Percentiles rank a stretch among this genome's conserved stretches.
Conservation (phyloP, 805 yeast species). For the Suhomyces xylopsoci region DNA sequence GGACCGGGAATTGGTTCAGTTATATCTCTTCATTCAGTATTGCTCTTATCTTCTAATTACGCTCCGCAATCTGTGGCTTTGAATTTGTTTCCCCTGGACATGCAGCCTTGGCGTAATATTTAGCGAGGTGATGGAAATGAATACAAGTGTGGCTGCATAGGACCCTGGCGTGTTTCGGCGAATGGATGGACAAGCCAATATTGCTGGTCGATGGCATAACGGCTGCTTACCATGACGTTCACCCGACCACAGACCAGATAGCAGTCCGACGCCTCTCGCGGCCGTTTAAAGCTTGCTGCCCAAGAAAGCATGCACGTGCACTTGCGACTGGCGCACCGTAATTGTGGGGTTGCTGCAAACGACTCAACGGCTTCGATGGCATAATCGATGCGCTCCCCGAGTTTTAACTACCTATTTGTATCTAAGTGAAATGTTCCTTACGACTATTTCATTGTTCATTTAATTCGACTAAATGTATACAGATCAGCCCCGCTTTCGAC, state of each 20-base stretch:
- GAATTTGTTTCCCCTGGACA: background rate
- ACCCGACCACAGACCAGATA: no score
- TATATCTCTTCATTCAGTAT: background rate
- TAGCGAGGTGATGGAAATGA: background rate
- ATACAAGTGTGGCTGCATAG: background rate
- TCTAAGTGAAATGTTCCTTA: background rate
- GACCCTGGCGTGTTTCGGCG: background rate
- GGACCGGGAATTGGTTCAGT: background rate
- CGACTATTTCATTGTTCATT: background rate
- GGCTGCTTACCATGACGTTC: no score
- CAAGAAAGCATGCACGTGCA: background rate
- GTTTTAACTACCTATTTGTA: background rate
- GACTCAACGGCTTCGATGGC: background rate
- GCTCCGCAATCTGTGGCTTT: background rate
- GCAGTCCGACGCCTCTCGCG: background rate
- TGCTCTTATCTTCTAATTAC: background rate
- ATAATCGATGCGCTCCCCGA: background rate
- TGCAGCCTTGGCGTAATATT: background rate
- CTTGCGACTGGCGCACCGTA: background rate
- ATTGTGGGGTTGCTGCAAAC: background rate
- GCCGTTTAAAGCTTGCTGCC: background rate
- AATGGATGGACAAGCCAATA: background rate
- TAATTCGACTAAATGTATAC: background rate
- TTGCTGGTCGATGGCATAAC: background rate
- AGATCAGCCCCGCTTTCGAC: constrained; percentile 3